Evolutionary conservation across 257 asterid genomes (phyloP).

Genomic region (Eustoma russellianum): DNA sequence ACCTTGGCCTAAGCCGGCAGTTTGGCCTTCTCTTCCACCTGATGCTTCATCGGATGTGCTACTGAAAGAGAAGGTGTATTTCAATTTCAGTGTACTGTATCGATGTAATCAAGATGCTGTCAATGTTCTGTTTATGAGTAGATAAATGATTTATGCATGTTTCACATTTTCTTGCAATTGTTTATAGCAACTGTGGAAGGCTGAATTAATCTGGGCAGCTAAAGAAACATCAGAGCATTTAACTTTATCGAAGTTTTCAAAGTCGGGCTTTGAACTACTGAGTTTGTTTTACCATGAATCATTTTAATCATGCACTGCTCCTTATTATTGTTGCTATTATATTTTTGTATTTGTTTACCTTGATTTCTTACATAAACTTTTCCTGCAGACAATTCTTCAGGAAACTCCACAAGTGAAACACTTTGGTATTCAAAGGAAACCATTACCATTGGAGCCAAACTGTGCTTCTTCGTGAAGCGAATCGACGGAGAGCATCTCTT

Average conservation of each 20-base stretch:
- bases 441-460: conserved; percentile 97
- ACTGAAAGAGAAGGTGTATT: conserved; percentile 86
- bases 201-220: not conserved
- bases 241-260: too few species aligned
- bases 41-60: conserved; percentile 79
- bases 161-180: not conserved
- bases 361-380: conserved; percentile 5
- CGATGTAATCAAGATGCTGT: too few species aligned
- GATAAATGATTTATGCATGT: conserved; percentile 4
- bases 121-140: not conserved
- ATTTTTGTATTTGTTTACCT: not conserved
- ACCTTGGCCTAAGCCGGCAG: conserved; percentile 97
- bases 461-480: conserved; percentile 90
- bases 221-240: too few species aligned
- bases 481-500: conserved; percentile 96
- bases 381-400: conserved; percentile 74
- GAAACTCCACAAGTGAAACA: conserved; percentile 66
- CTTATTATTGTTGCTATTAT: too few species aligned
- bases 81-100: conserved; percentile 11
- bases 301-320: too few species aligned
- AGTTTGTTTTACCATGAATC: too few species aligned
- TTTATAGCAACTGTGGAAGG: not conserved
- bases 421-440: conserved; percentile 93
- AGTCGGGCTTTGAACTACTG: too few species aligned
- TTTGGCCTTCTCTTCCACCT: conserved; percentile 94